Evolutionary conservation across 2,329 filamentous ascomycete species (phyloP).

Genomic region (Pseudogymnoascus sp.): DNA sequence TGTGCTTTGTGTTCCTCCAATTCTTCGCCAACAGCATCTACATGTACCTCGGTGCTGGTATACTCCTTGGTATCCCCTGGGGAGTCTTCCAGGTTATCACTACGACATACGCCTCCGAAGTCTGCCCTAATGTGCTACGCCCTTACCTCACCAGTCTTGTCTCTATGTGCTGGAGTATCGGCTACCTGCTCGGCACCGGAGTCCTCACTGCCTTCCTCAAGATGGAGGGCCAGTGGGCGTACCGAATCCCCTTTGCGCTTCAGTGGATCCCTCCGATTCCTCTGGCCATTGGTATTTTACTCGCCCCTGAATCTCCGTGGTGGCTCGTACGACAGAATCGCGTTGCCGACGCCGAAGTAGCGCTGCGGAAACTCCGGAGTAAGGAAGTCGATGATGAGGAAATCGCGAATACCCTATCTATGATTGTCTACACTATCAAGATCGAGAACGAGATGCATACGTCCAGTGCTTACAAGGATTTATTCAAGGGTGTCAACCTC

Average conservation of each 20-base stretch:
- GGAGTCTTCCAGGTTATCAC: constrained; percentile 40
- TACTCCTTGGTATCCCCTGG: constrained; percentile 41
- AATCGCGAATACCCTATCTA: constrained; percentile 28
- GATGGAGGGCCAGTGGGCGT: constrained; percentile 36
- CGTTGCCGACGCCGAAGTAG: constrained; percentile 33
- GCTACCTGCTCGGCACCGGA: constrained; percentile 38
- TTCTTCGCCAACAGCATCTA: constrained; percentile 39
- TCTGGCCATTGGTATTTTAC: constrained; percentile 32
- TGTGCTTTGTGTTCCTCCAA: constrained; percentile 37
- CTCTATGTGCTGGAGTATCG: constrained; percentile 42
- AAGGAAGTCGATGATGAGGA: constrained; percentile 34
- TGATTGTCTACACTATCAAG: constrained; percentile 46
- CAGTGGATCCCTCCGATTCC: constrained; percentile 42
- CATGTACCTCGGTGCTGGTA: constrained; percentile 36
- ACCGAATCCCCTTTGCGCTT: constrained; percentile 37
- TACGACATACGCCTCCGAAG: constrained; percentile 32
- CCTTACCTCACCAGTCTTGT: constrained; percentile 43
- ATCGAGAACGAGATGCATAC: constrained; percentile 36
- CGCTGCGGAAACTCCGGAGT: neutral
- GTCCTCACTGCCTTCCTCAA: constrained; percentile 36
- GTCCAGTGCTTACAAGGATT: constrained; percentile 38
- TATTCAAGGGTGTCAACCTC: constrained; percentile 37
- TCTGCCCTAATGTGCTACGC: constrained; percentile 42
- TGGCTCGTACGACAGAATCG: constrained; percentile 37
- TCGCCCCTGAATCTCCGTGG: constrained; percentile 39